Base-by-base conservation (phyloP, 345 rosid genomes). In the Capsella bursapastoris region DNA sequence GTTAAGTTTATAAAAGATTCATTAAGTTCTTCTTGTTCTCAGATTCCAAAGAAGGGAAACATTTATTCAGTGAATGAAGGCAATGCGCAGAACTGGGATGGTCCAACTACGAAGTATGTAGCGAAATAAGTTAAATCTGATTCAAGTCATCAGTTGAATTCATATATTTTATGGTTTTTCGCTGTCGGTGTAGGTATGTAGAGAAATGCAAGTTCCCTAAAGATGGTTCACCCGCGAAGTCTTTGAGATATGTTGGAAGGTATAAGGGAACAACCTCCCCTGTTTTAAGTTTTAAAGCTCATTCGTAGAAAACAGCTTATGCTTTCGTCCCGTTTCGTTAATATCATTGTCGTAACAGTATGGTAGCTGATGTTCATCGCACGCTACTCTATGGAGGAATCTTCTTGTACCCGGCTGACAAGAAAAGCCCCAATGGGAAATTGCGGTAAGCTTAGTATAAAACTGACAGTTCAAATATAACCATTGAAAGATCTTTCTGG, bases 311-410 rank as follows among this genome's bases (percentile, higher is more conserved):
- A 9, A 22, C 9, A 16, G 4, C 55, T 0, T 15, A 12, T 35
- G 27, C 59, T 63, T 57, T 43, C 11, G 2, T 12, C 40, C 8
- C 3, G 50, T 48, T 3, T 48, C 58, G 47, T 22, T 60, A 10
- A 32, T 45, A 11, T 52, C 70, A 25, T 62, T 45, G 8, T 78
- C 8, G 35, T 50, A 67, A 58, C 85, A 92, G 98, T 84, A 95
- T 95, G 99, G 99, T 95, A 45, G 99, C 99, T 0, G 99, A 95
- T 82, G 97, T 95, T 73, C 99, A 92, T 79, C 96, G 98, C 65
- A 95, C 98, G 1, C 80, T 95, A 70, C 98, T 95, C 3, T 95
- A 92, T 70, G 98, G 97, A 49, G 99, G 99, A 31, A 80, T 92
- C 79, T 95, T 95, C 83, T 72, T 95, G 88, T 95, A 95, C 90